These are phyloP conservation scores for Colletotrichum orchidophilum DNA, from an alignment of 2,329 filamentous ascomycete species.

Conservation along the genomic window DNA sequence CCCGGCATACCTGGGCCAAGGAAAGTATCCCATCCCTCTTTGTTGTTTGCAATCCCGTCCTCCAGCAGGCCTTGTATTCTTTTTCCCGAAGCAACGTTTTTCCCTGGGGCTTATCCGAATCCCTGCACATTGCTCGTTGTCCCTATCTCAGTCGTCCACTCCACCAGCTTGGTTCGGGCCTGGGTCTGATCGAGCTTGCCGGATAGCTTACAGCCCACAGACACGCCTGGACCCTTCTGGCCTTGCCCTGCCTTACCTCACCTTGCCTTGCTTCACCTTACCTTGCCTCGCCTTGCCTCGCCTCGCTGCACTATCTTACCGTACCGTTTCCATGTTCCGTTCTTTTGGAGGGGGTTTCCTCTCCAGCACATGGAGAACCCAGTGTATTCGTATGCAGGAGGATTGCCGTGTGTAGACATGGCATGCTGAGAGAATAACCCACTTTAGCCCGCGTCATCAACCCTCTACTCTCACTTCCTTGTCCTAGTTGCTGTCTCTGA, in stretches of 20 bases:
- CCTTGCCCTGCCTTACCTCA: not conserved
- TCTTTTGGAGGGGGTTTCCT: not conserved
- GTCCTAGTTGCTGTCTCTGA: constrained; percentile 13
- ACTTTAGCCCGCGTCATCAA: constrained; percentile 15
- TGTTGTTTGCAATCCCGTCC: constrained; percentile 5
- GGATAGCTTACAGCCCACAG: constrained; percentile 24
- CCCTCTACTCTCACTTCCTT: constrained; percentile 13
- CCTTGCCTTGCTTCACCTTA: not conserved
- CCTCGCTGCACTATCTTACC: constrained; percentile 1
- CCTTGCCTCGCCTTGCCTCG: constrained; percentile 7
- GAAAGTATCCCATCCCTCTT: not conserved
- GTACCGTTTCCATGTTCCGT: not conserved
- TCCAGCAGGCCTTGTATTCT: not conserved
- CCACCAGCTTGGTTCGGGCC: not conserved
- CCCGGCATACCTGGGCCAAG: not conserved
- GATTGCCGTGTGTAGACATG: not conserved
- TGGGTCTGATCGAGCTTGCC: constrained; percentile 18
- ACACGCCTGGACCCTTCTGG: constrained; percentile 21
- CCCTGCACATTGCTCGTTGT: not conserved
- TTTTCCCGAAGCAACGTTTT: constrained; percentile 13
- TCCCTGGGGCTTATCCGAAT: not conserved
- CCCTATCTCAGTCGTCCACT: not conserved
- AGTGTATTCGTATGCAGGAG: no score
- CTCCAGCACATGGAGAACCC: not conserved
- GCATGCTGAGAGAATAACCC: not conserved